Evolutionary conservation across 2,329 filamentous ascomycete species (phyloP).

Genomic region (Talaromyces sp.): DNA sequence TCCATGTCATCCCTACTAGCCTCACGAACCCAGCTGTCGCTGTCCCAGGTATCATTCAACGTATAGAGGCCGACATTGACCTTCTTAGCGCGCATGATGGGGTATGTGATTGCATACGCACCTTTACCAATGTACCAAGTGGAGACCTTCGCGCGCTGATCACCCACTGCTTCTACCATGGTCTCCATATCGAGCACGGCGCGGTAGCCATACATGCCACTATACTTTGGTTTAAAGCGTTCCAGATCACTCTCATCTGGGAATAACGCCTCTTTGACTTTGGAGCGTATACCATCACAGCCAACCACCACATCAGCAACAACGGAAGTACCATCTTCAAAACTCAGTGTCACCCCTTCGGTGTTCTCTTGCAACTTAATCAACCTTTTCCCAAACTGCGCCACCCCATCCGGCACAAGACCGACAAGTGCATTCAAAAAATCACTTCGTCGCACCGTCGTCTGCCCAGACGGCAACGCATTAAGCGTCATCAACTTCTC

Average conservation of each 20-base stretch:
- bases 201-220: constrained; percentile 36
- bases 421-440: constrained; percentile 34
- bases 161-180: constrained; percentile 33
- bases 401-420: constrained; percentile 27
- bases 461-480: constrained; percentile 30
- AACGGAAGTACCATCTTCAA: constrained; percentile 31
- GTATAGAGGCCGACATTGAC: constrained; percentile 33
- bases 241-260: constrained; percentile 19
- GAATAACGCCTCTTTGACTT: constrained; percentile 29
- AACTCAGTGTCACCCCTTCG: constrained; percentile 23
- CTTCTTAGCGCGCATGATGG: constrained; percentile 32
- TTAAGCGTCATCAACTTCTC: constrained; percentile 30
- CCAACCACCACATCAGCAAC: constrained; percentile 34
- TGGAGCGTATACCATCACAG: constrained; percentile 36
- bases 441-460: constrained; percentile 31
- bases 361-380: constrained; percentile 19
- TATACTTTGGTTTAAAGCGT: constrained; percentile 25
- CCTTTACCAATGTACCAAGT: constrained; percentile 32
- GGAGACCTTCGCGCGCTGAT: constrained; percentile 29
- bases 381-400: constrained; percentile 35
- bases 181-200: constrained; percentile 34
- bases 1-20: constrained; percentile 30
- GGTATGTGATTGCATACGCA: constrained; percentile 33
- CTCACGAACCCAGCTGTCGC: constrained; percentile 29
- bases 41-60: constrained; percentile 28